Evolutionary conservation across 1,284 basidiomycete species (phyloP).

Genomic region (Pterula multifida): DNA sequence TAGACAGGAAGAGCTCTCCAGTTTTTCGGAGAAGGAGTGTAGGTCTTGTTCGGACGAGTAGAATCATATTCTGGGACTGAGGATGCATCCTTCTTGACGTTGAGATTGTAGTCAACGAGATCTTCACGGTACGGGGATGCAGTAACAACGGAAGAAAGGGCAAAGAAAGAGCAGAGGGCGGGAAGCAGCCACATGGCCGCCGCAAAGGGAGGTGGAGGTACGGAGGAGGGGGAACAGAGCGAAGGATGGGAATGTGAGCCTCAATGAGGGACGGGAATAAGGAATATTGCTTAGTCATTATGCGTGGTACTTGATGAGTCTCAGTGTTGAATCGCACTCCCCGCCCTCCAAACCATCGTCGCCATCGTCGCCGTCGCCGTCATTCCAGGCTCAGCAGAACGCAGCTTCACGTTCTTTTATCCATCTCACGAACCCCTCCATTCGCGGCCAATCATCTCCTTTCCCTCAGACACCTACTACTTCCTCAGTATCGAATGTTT

Average conservation of each 20-base stretch:
- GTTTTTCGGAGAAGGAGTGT: slow-evolving; percentile 72
- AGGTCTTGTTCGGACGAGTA: slow-evolving; percentile 48
- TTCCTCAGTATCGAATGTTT: slow-evolving; percentile 16
- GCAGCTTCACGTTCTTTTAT: slow-evolving; percentile 22
- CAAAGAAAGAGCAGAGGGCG: slow-evolving; percentile 8
- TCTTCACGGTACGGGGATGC: slow-evolving; percentile 70
- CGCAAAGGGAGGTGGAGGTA: slow-evolving; percentile 6
- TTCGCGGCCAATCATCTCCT: slow-evolving; percentile 25
- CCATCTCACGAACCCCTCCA: slow-evolving; percentile 18
- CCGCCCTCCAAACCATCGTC: slow-evolving; percentile 35
- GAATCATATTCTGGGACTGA: slow-evolving; percentile 60
- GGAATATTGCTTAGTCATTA: slow-evolving; percentile 2
- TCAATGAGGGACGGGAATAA: background rate
- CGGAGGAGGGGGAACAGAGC: slow-evolving; percentile 6
- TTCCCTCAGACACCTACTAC: slow-evolving; percentile 30
- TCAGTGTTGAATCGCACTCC: slow-evolving; percentile 19
- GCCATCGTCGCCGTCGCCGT: slow-evolving; percentile 36
- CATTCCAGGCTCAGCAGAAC: slow-evolving; percentile 25
- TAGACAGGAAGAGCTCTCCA: slow-evolving; percentile 81
- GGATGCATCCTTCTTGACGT: slow-evolving; percentile 67
- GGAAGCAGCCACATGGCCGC: slow-evolving; percentile 22
- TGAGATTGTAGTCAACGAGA: slow-evolving; percentile 74
- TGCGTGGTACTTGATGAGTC: slow-evolving; percentile 16
- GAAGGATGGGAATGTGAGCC: slow-evolving; percentile 2
- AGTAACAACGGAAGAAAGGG: slow-evolving; percentile 11